Evolutionary conservation across 495 filamentous ascomycete genomes (phyloP), one percentile per base, ranked within the genome.

Genomic region (Penicillium soppii): DNA sequence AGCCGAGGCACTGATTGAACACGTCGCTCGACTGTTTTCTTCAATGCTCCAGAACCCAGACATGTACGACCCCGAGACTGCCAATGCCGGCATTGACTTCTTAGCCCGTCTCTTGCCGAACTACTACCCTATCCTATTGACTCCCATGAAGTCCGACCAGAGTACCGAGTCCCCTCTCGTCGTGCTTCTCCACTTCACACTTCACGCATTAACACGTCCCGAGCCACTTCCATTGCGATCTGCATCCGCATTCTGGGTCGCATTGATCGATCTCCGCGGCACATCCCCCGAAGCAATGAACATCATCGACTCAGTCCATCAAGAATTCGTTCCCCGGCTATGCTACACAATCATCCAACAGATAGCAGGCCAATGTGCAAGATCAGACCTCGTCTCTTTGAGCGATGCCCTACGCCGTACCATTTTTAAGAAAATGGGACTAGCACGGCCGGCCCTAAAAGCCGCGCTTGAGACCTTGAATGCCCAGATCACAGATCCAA

Each of bases 191-290:
- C 69, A 86, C 23, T 95, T 96, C 63, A 81, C 83, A 1, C 77
- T 96, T 30, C 75, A 85, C 52, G 82, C 88, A 29, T 69, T 98
- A 16, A 73, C 79, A 30, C 85, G 84, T 7, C 80, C 77, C 3
- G 91, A 97, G 29, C 81, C 87, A 0, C 75, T 97, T 26, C 88
- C 91, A 1, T 92, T 96, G 64, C 81, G 79, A 30, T 83, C 89
- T 4, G 86, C 91, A 0, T 82, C 84, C 22, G 78, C 84, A 21
- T 92, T 97, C 57, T 97, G 92, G 91, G 83, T 89, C 57, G 62
- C 79, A 53, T 58, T 75, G 12, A 39, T 71, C 9, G 74, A 72
- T 32, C 60, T 79, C 35, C 65, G 61, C 22, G 51, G 78, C 4
- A 71, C 65, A 22, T 59, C 69, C 25, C 57, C 73, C 1, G 57